phyloP scores from a whole-genome alignment of 2,329 filamentous ascomycete genomes.

The Aureobasidium sp. region DNA sequence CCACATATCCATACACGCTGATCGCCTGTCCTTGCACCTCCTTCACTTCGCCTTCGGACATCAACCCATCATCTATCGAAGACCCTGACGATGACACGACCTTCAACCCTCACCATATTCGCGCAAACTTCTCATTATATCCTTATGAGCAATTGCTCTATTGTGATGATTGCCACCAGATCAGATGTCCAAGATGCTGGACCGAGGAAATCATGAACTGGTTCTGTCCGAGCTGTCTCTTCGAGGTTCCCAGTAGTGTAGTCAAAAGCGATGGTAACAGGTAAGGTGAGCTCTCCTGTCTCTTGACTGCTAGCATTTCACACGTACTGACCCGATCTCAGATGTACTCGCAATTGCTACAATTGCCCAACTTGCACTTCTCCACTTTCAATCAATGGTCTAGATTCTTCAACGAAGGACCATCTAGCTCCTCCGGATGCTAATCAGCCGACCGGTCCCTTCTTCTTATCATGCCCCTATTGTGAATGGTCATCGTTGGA shows the following conservation, averaged over 20 bases:
- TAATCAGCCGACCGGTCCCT: conserved; percentile 12
- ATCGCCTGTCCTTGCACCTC: conserved; percentile 54
- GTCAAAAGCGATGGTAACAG: conserved; percentile 89
- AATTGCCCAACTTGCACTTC: conserved; percentile 85
- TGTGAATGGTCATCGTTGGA: conserved; percentile 91
- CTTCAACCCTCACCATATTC: conserved; percentile 79
- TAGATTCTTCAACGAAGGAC: conserved; percentile 48
- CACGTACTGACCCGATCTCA: conserved; percentile 15
- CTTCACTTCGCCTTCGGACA: conserved; percentile 21
- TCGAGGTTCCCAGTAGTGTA: conserved; percentile 90
- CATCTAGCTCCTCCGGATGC: conserved; percentile 17
- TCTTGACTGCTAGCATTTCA: neutral
- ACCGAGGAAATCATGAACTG: conserved; percentile 90
- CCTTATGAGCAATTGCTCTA: conserved; percentile 90
- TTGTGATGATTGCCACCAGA: conserved; percentile 95
- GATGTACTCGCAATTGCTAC: conserved; percentile 81
- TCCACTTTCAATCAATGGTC: conserved; percentile 63
- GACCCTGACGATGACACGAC: conserved; percentile 41
- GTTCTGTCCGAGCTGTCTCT: conserved; percentile 91
- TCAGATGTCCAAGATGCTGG: conserved; percentile 86
- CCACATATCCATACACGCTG: conserved; percentile 52
- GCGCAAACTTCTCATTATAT: conserved; percentile 86
- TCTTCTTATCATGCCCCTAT: conserved; percentile 70
- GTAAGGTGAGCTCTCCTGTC: conserved; percentile 39
- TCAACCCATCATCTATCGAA: neutral